These are phyloP conservation scores for Aspergillus carbonarius DNA, from an alignment of 2,329 filamentous ascomycete genomes.

Conservation along the genomic window DNA sequence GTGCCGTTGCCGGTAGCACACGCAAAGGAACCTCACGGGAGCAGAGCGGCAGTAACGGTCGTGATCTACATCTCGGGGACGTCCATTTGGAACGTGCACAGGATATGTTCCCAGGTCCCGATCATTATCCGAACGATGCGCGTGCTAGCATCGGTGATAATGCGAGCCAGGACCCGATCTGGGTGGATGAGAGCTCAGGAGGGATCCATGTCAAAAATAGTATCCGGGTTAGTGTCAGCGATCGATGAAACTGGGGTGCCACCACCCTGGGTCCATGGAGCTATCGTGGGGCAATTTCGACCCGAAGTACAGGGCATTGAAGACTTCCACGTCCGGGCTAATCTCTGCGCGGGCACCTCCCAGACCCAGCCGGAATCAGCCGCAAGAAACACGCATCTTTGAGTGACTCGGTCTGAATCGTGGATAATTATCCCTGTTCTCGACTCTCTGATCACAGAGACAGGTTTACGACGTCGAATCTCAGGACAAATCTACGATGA, in stretches of 20 bases:
- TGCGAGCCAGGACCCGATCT: constrained; percentile 5
- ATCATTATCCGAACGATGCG: not conserved
- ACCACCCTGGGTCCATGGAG: not conserved
- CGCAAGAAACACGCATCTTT: too few relatives aligned
- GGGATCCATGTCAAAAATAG: not conserved
- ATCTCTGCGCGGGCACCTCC: too few relatives aligned
- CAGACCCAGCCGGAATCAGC: too few relatives aligned
- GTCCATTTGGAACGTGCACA: not conserved
- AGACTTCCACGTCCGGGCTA: too few relatives aligned
- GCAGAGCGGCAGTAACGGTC: not conserved
- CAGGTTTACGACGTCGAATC: too few relatives aligned
- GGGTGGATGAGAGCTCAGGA: not conserved
- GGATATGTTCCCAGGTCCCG: not conserved
- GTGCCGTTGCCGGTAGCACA: not conserved
- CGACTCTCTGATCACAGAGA: too few relatives aligned
- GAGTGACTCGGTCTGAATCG: too few relatives aligned
- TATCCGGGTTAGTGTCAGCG: not conserved
- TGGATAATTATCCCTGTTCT: too few relatives aligned
- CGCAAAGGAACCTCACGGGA: not conserved
- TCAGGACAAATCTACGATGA: too few relatives aligned
- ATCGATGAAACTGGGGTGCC: not conserved
- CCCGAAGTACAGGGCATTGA: too few relatives aligned
- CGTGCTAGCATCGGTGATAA: not conserved
- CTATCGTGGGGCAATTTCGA: too few relatives aligned
- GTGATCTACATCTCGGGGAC: not conserved